A percentile compares a stretch with the other conserved stretches of the same genome.
Evolutionary conservation across 345 rosid genomes (phyloP).

Genomic region (Hibiscus syriacus): DNA sequence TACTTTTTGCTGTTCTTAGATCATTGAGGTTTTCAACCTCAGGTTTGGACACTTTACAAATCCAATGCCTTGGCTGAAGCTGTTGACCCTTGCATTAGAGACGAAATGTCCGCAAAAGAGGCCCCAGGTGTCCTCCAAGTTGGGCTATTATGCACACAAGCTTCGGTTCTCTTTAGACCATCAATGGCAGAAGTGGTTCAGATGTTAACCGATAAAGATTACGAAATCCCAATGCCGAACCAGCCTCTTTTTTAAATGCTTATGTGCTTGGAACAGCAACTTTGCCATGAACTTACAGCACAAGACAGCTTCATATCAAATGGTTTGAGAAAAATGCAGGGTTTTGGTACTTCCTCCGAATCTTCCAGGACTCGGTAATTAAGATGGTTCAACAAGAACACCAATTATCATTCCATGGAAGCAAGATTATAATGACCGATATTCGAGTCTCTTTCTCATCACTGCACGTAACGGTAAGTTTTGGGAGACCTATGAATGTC

Average conservation of each 20-base stretch:
- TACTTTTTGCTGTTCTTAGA: background rate
- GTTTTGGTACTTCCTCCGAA: conserved; percentile 21
- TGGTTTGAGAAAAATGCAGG: conserved; percentile 15
- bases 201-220: conserved; percentile 24
- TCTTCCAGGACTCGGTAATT: conserved; percentile 22
- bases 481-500: background rate
- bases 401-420: background rate
- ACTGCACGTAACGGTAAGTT: background rate
- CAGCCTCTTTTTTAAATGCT: conserved; percentile 49
- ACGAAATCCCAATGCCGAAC: conserved; percentile 25
- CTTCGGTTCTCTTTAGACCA: conserved; percentile 35
- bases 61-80: conserved; percentile 32
- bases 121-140: conserved; percentile 35
- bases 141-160: conserved; percentile 47
- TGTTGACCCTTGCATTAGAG: conserved; percentile 22
- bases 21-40: conserved; percentile 1
- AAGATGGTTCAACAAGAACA: conserved; percentile 7
- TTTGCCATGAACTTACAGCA: conserved; percentile 15
- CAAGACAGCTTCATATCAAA: conserved; percentile 25
- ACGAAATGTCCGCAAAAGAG: conserved; percentile 25
- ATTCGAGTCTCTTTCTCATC: background rate
- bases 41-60: conserved; percentile 43
- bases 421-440: background rate
- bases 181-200: conserved; percentile 36
- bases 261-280: conserved; percentile 11